Conservation (phyloP, 768 basidiomycete species). For the Suillus brevipes region DNA sequence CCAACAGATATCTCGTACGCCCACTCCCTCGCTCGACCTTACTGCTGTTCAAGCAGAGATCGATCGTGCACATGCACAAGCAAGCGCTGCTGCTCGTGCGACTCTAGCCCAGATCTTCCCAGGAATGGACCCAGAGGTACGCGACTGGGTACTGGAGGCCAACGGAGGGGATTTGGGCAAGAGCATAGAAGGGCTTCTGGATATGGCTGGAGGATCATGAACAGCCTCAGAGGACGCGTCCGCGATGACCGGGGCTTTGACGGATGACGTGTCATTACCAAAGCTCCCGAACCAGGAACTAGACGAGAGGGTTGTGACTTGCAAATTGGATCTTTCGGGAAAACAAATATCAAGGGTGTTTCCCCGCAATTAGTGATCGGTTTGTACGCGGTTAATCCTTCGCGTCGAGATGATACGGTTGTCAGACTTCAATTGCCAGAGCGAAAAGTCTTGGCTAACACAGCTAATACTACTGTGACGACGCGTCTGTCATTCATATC, state of each 20-base stretch:
- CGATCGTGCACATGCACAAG: slow-evolving; percentile 74
- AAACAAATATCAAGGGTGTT: not conserved
- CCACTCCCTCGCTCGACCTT: slow-evolving; percentile 69
- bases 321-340: not conserved
- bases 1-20: slow-evolving; percentile 65
- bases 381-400: not conserved
- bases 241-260: not conserved
- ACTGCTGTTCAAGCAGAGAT: slow-evolving; percentile 73
- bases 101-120: slow-evolving; percentile 93
- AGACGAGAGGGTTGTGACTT: not conserved
- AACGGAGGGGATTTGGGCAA: slow-evolving; percentile 85
- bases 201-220: slow-evolving; percentile 45
- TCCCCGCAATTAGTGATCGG: not conserved
- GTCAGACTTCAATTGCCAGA: not conserved
- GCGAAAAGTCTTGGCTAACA: not conserved
- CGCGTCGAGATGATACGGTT: not conserved
- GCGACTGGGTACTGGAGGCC: slow-evolving; percentile 88
- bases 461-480: not conserved
- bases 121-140: slow-evolving; percentile 72
- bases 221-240: not conserved
- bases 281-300: not conserved
- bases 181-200: slow-evolving; percentile 84
- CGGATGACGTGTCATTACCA: not conserved
- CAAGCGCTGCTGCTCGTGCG: slow-evolving; percentile 66
- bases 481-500: not conserved